A percentile compares a stretch with the other conserved stretches of the same genome.
phyloP scores from a whole-genome alignment of 352 stramenopile genomes.

The Pythium insidiosum region DNA sequence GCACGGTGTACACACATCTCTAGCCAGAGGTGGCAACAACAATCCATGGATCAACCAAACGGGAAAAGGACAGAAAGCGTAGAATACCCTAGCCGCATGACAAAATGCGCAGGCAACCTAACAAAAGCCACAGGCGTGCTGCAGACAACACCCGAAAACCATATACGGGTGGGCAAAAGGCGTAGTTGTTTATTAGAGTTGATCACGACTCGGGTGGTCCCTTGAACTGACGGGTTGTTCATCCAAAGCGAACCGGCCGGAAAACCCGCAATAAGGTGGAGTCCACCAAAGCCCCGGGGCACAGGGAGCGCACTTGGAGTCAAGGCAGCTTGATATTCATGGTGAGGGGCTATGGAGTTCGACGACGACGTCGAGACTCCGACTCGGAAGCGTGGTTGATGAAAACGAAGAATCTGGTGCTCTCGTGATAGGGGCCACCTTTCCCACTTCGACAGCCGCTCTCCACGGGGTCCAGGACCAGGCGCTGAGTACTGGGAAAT shows the following conservation, averaged over 20 bases:
- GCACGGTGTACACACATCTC: too few relatives aligned
- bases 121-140: not conserved
- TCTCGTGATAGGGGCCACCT: not conserved
- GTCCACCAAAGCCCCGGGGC: too few relatives aligned
- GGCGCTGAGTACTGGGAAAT: slow-evolving; percentile 1
- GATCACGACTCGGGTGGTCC: too few relatives aligned
- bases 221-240: too few relatives aligned
- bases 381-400: slow-evolving; percentile 1
- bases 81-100: slow-evolving; percentile 1
- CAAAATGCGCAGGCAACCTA: not conserved
- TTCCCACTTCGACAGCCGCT: not conserved
- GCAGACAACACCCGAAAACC: not conserved
- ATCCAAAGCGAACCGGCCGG: not conserved
- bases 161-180: not conserved
- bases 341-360: too few relatives aligned
- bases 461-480: slow-evolving; percentile 1
- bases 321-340: too few relatives aligned
- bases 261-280: not conserved
- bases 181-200: too few relatives aligned
- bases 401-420: not conserved
- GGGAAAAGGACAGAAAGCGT: too few relatives aligned
- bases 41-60: too few relatives aligned
- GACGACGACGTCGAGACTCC: not conserved
- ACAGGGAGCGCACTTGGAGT: not conserved
- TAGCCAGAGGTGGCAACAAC: too few relatives aligned